Conservation (phyloP, 257 asterid genomes). For the Solanum etuberosum region DNA sequence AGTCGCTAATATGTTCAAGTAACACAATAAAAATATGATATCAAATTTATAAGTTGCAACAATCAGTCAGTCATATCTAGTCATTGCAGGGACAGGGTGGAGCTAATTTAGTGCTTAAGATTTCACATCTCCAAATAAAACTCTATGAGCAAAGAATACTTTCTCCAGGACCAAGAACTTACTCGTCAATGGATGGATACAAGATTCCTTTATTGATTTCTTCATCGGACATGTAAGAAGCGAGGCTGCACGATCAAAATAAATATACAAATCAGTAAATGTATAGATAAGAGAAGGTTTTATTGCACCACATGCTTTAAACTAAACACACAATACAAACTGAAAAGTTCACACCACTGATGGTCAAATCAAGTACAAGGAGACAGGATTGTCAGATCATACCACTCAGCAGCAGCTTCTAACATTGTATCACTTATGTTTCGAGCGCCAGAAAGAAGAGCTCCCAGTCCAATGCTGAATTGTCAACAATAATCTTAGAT, state of each 20-base stretch:
- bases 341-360: neutral
- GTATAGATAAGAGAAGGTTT: neutral
- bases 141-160: neutral
- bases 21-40: neutral
- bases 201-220: slow-evolving; percentile 68
- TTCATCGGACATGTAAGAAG: slow-evolving; percentile 78
- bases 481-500: neutral
- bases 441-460: slow-evolving; percentile 89
- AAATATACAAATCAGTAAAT: neutral
- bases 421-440: slow-evolving; percentile 82
- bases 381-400: slow-evolving; percentile 8
- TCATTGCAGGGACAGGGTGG: neutral
- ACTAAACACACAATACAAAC: neutral
- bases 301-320: neutral
- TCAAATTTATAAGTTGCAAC: neutral
- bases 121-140: neutral
- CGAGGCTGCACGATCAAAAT: slow-evolving; percentile 52
- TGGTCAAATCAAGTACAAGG: neutral
- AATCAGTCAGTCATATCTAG: neutral
- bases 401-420: slow-evolving; percentile 96
- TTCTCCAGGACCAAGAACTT: neutral
- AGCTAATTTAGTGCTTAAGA: neutral
- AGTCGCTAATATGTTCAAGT: neutral
- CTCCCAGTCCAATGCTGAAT: slow-evolving; percentile 89
- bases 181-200: slow-evolving; percentile 88